These are phyloP conservation scores for Heteromeles arbutifolia DNA, from an alignment of 306 rosid genomes.

Conservation along the genomic window DNA sequence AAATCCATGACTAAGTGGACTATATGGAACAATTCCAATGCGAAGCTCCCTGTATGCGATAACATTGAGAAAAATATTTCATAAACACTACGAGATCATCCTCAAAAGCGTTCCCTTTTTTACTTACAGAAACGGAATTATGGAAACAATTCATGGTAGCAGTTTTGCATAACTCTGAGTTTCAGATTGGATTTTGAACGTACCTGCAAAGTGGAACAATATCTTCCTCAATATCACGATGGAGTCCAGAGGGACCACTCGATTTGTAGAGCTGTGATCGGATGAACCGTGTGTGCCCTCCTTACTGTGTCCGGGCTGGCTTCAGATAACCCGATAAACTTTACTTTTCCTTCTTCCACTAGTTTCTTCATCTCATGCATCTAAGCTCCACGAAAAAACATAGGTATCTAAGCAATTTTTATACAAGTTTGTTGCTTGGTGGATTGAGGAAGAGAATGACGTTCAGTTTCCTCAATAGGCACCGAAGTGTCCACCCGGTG, in stretches of 20 bases:
- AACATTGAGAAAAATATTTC: not conserved
- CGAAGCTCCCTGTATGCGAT: slow-evolving; percentile 57
- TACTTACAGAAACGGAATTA: not conserved
- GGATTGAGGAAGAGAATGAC: not conserved
- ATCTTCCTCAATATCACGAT: slow-evolving; percentile 71
- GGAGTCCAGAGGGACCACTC: slow-evolving; percentile 82
- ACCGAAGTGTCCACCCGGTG: slow-evolving; percentile 62
- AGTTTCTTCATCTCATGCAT: slow-evolving; percentile 69
- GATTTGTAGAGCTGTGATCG: slow-evolving; percentile 63
- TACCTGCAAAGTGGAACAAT: slow-evolving; percentile 72
- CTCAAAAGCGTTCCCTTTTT: not conserved
- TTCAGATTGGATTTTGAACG: not conserved
- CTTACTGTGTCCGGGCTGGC: slow-evolving; percentile 70
- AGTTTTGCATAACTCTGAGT: not conserved
- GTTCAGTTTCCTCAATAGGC: slow-evolving; percentile 72
- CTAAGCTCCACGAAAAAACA: slow-evolving; percentile 20
- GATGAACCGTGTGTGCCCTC: slow-evolving; percentile 85
- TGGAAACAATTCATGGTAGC: not conserved
- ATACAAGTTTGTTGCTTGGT: not conserved
- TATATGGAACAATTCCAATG: slow-evolving; percentile 73
- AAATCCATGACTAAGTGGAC: slow-evolving; percentile 80
- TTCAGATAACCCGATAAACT: slow-evolving; percentile 67
- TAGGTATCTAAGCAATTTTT: not conserved
- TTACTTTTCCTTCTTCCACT: slow-evolving; percentile 72
- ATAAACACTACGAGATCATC: not conserved